These are phyloP conservation scores for Dendrobium huoshanense DNA, from an alignment of 106 monocot genomes.

Conservation along the genomic window DNA sequence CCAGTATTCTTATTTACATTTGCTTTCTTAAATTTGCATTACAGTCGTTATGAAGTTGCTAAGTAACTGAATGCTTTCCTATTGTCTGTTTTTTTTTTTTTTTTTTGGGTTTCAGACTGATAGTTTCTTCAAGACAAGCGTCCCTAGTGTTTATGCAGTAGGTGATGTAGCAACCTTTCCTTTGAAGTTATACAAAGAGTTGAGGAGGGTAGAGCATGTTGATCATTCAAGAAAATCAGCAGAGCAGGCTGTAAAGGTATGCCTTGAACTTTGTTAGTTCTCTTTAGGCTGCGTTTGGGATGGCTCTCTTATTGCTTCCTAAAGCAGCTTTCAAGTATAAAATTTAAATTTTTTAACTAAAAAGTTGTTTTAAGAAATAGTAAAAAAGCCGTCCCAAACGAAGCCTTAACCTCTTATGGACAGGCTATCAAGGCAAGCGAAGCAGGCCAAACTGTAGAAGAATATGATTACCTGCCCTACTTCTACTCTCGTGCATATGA, in stretches of 20 bases:
- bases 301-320: too few species aligned
- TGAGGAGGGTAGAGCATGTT: slow-evolving; percentile 63
- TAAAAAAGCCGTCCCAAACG: too few species aligned
- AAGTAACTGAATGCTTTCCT: too few species aligned
- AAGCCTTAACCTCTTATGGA: not conserved
- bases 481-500: slow-evolving; percentile 62
- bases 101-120: slow-evolving; percentile 35
- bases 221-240: slow-evolving; percentile 67
- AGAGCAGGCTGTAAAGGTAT: slow-evolving; percentile 63
- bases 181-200: slow-evolving; percentile 47
- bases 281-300: too few species aligned
- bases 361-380: too few species aligned
- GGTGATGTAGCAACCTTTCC: slow-evolving; percentile 65
- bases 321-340: too few species aligned
- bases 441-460: slow-evolving; percentile 25
- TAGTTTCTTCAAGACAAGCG: slow-evolving; percentile 50
- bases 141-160: slow-evolving; percentile 44
- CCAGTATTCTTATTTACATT: too few species aligned
- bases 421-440: slow-evolving; percentile 65
- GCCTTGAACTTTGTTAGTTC: not conserved
- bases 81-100: not conserved
- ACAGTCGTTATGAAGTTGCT: too few species aligned
- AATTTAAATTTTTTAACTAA: too few species aligned
- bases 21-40: too few species aligned
- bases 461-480: slow-evolving; percentile 60